Evolutionary conservation across 108 stramenopile genomes (phyloP), one percentile per base, ranked within the genome.

Genomic region (Cyclotella cryptica): DNA sequence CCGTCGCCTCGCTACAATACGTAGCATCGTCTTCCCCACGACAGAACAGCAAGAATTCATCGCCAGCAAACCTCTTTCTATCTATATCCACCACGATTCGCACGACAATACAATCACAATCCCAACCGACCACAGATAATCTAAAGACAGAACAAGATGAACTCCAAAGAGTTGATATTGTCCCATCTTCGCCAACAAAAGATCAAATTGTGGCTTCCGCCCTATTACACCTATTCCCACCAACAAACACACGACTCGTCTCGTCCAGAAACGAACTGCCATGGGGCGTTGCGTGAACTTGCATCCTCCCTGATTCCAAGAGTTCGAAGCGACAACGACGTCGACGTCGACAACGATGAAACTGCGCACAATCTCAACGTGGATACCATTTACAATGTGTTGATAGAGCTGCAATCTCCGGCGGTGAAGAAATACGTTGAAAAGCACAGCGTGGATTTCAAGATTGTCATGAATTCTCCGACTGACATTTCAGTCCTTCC

Each of bases 201-300:
- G 68, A 40, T 77, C 15, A 71, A 77, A 41, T 39, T 70, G 12
- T 77, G 75, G 75, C 57, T 61, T 11, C 55, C 69, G 3, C 70
- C 75, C 1, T 77, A 77, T 52, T 26, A 47, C 58, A 13, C 51
- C 53, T 69, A 29, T 14, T 45, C 51, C 22, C 18, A 24, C 47
- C 29, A 24, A 17, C 40, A 57, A 40, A 57, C 13, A 26, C 42
- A 44, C 14, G 28, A 55, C 19, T n/a, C n/a, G n/a, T n/a, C n/a
- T n/a, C n/a, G n/a, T n/a, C n/a, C n/a, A n/a, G n/a, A n/a, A n/a
- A n/a, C n/a, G n/a, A n/a, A n/a, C n/a, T n/a, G n/a, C n/a, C n/a
- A n/a, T n/a, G 55, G 2, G 11, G 55, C 55, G 5, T 55, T 55
- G 21, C 55, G 22, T 24, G 19, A 21, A 1, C 55, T 55, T 3